These are phyloP conservation scores for Fusarium staphyleae DNA, from an alignment of 2,329 filamentous ascomycete species.

Conservation along the genomic window DNA sequence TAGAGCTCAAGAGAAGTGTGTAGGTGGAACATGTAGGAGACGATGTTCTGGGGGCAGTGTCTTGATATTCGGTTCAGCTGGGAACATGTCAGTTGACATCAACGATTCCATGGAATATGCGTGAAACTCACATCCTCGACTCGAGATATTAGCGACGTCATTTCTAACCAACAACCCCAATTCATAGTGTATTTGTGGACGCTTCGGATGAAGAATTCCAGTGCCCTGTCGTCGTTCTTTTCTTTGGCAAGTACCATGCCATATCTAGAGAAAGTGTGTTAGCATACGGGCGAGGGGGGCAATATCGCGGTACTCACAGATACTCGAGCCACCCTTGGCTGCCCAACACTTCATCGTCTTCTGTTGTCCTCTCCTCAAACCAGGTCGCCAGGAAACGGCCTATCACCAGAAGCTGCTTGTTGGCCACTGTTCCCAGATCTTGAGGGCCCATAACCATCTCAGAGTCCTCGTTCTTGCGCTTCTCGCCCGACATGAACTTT, in stretches of 20 bases:
- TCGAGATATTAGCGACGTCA: conserved; percentile 79
- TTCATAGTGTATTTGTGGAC: conserved; percentile 93
- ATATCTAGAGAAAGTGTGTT: conserved; percentile 60
- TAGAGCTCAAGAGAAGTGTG: conserved; percentile 92
- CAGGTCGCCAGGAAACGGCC: conserved; percentile 80
- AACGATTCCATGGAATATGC: conserved; percentile 25
- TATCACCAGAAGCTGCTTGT: conserved; percentile 82
- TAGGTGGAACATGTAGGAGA: conserved; percentile 93
- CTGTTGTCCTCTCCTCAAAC: conserved; percentile 71
- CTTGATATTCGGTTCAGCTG: conserved; percentile 75
- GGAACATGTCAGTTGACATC: conserved; percentile 14
- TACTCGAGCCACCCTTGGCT: conserved; percentile 96
- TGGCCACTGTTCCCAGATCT: conserved; percentile 82
- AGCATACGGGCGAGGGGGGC: neutral
- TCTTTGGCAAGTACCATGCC: conserved; percentile 89
- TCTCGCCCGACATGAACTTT: conserved; percentile 91
- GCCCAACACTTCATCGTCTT: conserved; percentile 64
- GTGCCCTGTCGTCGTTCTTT: conserved; percentile 85
- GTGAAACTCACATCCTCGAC: conserved; percentile 75
- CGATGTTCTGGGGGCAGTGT: conserved; percentile 85
- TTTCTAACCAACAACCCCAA: conserved; percentile 96
- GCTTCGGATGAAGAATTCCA: conserved; percentile 86
- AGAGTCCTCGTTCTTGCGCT: conserved; percentile 93
- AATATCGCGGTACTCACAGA: conserved; percentile 54
- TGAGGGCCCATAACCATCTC: conserved; percentile 97